These are phyloP conservation scores for Trypanosoma boissoni DNA, from an alignment of 208 protist genomes.

Conservation along the genomic window DNA sequence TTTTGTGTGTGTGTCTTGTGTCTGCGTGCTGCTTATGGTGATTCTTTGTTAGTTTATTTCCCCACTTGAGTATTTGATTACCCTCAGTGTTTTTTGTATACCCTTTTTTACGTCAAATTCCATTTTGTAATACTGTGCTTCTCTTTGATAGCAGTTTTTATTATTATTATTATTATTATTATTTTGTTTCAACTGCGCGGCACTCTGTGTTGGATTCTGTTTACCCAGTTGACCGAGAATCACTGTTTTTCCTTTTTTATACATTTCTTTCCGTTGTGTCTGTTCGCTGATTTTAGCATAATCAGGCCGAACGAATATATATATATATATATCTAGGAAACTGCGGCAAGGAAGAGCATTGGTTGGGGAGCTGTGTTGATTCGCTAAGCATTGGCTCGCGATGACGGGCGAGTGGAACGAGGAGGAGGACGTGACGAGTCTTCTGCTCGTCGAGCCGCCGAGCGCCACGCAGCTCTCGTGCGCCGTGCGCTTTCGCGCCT, in stretches of 20 bases:
- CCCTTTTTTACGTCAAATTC: too few relatives aligned
- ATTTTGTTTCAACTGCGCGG: background rate
- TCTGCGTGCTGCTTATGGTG: conserved; percentile 9
- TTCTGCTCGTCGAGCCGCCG: conserved; percentile 26
- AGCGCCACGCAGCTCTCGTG: conserved; percentile 25
- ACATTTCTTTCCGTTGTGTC: background rate
- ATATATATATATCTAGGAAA: too few relatives aligned
- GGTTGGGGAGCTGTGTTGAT: too few relatives aligned
- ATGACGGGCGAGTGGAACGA: conserved; percentile 29
- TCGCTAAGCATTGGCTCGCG: background rate
- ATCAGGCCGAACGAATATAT: too few relatives aligned
- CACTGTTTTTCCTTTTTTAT: conserved; percentile 19
- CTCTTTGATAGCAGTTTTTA: conserved; percentile 7
- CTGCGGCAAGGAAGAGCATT: too few relatives aligned
- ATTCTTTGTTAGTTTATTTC: conserved; percentile 8
- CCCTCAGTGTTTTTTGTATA: too few relatives aligned
- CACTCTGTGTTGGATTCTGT: background rate
- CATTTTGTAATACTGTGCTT: conserved; percentile 1
- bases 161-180: conserved; percentile 5
- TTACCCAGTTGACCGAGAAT: conserved; percentile 7
- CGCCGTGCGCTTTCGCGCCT: conserved; percentile 32
- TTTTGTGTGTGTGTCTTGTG: conserved; percentile 7
- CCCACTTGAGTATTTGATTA: too few relatives aligned
- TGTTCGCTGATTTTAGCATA: too few relatives aligned
- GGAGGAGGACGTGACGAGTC: conserved; percentile 20